phyloP scores from a whole-genome alignment of 495 filamentous ascomycete genomes.

The Hypoxylon lenormandii region DNA sequence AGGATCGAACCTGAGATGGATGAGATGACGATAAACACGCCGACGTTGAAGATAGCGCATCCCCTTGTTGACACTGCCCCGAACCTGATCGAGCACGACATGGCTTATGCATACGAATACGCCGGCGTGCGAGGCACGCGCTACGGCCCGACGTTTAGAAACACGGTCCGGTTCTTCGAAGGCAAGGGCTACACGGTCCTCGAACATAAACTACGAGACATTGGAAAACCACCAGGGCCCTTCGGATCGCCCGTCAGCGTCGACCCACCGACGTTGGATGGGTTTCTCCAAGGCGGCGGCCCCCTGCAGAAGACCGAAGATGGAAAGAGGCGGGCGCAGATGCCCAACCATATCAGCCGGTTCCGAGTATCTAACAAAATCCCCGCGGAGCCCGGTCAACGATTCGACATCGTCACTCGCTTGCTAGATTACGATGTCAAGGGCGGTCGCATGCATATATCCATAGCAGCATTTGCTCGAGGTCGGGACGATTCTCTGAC shows the following conservation, averaged over 20 bases:
- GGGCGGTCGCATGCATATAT: slow-evolving; percentile 11
- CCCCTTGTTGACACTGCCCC: slow-evolving; percentile 13
- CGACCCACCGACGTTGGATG: slow-evolving; percentile 20
- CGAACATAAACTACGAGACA: slow-evolving; percentile 13
- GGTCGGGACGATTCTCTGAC: not conserved
- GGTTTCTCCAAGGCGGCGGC: slow-evolving; percentile 11
- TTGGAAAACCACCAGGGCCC: not conserved
- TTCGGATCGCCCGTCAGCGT: slow-evolving; percentile 15
- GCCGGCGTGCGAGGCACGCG: slow-evolving; percentile 3
- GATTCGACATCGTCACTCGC: slow-evolving; percentile 20
- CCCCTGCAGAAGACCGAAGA: slow-evolving; percentile 15
- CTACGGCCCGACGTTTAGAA: slow-evolving; percentile 15
- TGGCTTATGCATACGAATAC: not conserved
- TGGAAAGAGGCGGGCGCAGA: slow-evolving; percentile 10
- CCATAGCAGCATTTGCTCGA: slow-evolving; percentile 14
- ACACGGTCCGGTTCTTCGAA: slow-evolving; percentile 6
- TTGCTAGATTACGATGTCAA: slow-evolving; percentile 5
- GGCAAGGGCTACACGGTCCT: slow-evolving; percentile 12
- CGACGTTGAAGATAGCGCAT: slow-evolving; percentile 9
- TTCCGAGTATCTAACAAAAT: slow-evolving; percentile 21
- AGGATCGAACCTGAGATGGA: not conserved
- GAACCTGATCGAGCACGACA: slow-evolving; percentile 5
- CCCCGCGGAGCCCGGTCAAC: slow-evolving; percentile 2
- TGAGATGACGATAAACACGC: slow-evolving; percentile 17
- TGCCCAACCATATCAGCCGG: slow-evolving; percentile 24